Percentiles rank a stretch among this genome's conserved stretches.
phyloP scores from a whole-genome alignment of 495 filamentous ascomycete species.

The Annulohypoxylon bovei region DNA sequence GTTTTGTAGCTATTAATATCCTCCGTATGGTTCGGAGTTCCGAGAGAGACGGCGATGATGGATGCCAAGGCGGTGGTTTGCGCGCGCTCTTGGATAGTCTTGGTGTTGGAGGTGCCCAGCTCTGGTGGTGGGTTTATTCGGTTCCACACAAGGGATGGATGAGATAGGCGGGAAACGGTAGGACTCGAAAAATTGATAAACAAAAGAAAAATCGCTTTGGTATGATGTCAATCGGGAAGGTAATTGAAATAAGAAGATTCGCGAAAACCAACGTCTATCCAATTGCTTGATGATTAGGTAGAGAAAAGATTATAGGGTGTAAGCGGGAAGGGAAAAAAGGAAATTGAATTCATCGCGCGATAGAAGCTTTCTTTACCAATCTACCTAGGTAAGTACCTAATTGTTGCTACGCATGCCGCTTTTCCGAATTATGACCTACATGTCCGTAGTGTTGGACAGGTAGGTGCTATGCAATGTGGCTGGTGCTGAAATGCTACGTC shows the following conservation, averaged over 20 bases:
- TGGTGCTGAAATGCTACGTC: conserved; percentile 29
- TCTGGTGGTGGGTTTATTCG: conserved; percentile 12
- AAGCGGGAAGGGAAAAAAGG: neutral
- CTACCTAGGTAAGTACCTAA: neutral
- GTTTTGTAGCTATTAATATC: conserved; percentile 7
- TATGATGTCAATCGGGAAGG: conserved; percentile 8
- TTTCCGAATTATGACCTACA: conserved; percentile 5
- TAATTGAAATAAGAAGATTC: neutral
- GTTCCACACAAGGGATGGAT: conserved; percentile 21
- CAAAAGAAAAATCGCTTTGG: conserved; percentile 20
- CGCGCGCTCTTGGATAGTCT: conserved; percentile 1
- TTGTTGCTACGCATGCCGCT: neutral
- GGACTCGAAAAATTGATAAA: conserved; percentile 31
- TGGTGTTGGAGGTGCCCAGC: conserved; percentile 9
- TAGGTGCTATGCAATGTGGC: conserved; percentile 22
- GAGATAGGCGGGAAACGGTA: neutral
- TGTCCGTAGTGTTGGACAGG: neutral
- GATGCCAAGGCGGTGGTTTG: conserved; percentile 42
- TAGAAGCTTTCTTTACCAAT: conserved; percentile 5
- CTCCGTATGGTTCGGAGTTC: conserved; percentile 19
- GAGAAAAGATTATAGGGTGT: neutral
- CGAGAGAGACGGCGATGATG: conserved; percentile 31
- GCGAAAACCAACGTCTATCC: neutral
- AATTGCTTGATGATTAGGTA: neutral
- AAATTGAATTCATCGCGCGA: conserved; percentile 1